Percentiles rank a stretch among this genome's conserved stretches.
Conservation (phyloP, 2,329 filamentous ascomycete species). For the Orbilia brochopaga region DNA sequence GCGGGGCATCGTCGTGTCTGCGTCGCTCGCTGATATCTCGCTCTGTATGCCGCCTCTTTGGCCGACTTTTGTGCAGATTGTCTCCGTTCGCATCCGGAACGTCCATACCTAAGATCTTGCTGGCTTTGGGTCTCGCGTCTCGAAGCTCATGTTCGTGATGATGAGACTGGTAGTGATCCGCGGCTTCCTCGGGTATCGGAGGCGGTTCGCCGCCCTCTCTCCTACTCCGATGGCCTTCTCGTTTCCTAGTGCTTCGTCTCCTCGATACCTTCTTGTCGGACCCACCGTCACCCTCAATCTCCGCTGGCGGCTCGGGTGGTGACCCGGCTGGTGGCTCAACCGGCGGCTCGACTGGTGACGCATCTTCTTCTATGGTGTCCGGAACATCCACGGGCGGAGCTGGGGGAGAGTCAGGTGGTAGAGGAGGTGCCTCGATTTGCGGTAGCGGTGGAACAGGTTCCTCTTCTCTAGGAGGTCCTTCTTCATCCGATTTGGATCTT, state of each 20-base stretch:
- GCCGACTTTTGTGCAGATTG: conserved; percentile 9
- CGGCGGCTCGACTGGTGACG: conserved; percentile 10
- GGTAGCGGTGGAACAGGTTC: neutral
- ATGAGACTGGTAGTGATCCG: conserved; percentile 23
- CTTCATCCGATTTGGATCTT: conserved; percentile 38
- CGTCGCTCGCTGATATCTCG: conserved; percentile 25
- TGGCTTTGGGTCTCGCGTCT: conserved; percentile 39
- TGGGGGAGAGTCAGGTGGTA: conserved; percentile 11
- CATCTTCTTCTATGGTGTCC: conserved; percentile 19
- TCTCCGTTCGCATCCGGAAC: conserved; percentile 36
- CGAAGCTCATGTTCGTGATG: conserved; percentile 35
- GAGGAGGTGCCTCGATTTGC: conserved; percentile 12
- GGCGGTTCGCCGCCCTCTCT: conserved; percentile 39
- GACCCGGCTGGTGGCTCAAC: neutral
- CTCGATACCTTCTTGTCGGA: conserved; percentile 25
- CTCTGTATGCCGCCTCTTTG: conserved; percentile 28
- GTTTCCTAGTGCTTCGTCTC: conserved; percentile 30
- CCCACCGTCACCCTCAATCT: conserved; percentile 13
- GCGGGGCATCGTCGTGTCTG: conserved; percentile 24
- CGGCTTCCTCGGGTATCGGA: conserved; percentile 40
- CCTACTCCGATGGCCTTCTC: conserved; percentile 35
- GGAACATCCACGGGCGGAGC: conserved; percentile 20
- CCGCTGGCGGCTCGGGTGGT: neutral
- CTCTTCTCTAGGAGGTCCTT: conserved; percentile 20
- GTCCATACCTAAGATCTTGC: conserved; percentile 37